A percentile compares a stretch with the other conserved stretches of the same genome.
Conservation (phyloP, 306 rosid species). For the barrel medic (Medicago truncatula) region DNA sequence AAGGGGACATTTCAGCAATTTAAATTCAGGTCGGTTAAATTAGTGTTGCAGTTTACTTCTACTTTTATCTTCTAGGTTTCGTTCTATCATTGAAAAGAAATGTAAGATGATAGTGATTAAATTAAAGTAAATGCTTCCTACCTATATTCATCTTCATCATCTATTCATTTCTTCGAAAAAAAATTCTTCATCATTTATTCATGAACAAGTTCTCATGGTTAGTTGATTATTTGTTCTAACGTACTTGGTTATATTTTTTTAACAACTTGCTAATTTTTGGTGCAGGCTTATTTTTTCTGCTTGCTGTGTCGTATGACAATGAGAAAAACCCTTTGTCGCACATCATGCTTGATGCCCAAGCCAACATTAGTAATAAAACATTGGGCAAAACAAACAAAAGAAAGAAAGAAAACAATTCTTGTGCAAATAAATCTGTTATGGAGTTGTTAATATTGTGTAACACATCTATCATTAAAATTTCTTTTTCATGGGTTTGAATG, state of each 20-base stretch:
- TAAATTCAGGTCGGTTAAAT: slow-evolving; percentile 20
- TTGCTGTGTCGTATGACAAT: slow-evolving; percentile 11
- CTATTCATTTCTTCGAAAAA: no score
- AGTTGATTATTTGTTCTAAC: background rate
- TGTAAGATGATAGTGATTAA: slow-evolving; percentile 38
- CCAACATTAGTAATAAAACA: background rate
- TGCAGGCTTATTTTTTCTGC: slow-evolving; percentile 33
- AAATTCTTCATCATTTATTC: background rate
- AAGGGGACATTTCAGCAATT: background rate
- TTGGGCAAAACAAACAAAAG: background rate
- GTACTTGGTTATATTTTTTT: background rate
- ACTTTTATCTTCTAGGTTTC: slow-evolving; percentile 24
- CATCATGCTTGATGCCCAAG: slow-evolving; percentile 18
- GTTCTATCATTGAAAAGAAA: slow-evolving; percentile 22
- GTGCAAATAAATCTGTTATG: background rate
- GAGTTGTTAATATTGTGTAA: background rate
- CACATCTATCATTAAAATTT: slow-evolving; percentile 1
- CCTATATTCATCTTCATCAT: slow-evolving; percentile 5
- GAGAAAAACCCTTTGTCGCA: slow-evolving; percentile 22
- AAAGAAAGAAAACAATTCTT: slow-evolving; percentile 13
- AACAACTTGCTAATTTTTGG: slow-evolving; percentile 26
- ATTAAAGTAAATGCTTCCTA: slow-evolving; percentile 11
- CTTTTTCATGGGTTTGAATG: no score
- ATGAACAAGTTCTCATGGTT: background rate
- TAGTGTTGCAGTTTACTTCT: slow-evolving; percentile 32